Conservation (phyloP, 306 rosid species). For the Dalbergia cultrata region DNA sequence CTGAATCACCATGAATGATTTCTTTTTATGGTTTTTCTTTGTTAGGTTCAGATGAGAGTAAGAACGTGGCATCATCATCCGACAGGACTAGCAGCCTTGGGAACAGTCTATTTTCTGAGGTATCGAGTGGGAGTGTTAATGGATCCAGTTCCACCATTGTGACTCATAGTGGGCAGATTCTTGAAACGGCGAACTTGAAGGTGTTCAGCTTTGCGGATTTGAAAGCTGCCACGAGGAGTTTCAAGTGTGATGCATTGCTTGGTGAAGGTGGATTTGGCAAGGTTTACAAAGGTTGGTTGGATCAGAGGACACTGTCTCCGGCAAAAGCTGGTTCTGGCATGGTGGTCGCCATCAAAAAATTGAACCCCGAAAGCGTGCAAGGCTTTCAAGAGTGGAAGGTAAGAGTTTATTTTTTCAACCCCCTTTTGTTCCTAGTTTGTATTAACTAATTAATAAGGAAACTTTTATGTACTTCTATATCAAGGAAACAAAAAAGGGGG, state of each 20-base stretch:
- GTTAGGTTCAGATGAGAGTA: conserved; percentile 51
- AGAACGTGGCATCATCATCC: background rate
- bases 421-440: background rate
- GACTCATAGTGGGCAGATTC: conserved; percentile 50
- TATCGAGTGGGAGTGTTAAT: conserved; percentile 44
- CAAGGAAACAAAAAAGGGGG: too few relatives aligned
- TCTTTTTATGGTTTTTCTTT: background rate
- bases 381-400: conserved; percentile 95
- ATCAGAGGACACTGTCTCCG: conserved; percentile 70
- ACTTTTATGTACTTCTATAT: too few relatives aligned
- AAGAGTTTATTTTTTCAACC: background rate
- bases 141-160: conserved; percentile 11
- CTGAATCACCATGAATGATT: too few relatives aligned
- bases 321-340: conserved; percentile 65
- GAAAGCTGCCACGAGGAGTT: conserved; percentile 68
- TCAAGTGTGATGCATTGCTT: conserved; percentile 65
- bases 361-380: conserved; percentile 76
- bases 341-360: conserved; percentile 78
- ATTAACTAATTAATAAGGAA: too few relatives aligned
- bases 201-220: conserved; percentile 68
- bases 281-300: conserved; percentile 90
- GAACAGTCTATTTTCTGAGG: conserved; percentile 64
- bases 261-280: conserved; percentile 95
- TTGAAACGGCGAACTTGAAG: conserved; percentile 66
- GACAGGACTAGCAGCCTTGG: conserved; percentile 45